Evolutionary conservation across 371 early-diverging fungal genomes (phyloP).

Genomic region (Gilbertella persicaria): DNA sequence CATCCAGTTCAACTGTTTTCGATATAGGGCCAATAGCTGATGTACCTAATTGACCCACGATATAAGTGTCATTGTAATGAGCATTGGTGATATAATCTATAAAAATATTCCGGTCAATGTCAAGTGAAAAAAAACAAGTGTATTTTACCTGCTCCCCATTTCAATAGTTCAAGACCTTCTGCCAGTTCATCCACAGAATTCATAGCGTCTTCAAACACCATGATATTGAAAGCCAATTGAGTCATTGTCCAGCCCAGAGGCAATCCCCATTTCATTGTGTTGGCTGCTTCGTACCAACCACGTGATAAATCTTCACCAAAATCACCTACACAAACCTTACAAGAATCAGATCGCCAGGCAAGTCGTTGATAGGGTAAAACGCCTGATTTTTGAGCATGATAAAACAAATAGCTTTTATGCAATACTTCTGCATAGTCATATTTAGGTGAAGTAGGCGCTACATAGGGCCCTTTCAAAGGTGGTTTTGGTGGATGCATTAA

Average conservation of each 20-base stretch:
- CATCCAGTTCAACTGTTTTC: conserved; percentile 48
- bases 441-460: conserved; percentile 47
- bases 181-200: conserved; percentile 53
- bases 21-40: conserved; percentile 50
- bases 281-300: conserved; percentile 67
- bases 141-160: conserved; percentile 54
- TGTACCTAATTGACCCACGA: conserved; percentile 57
- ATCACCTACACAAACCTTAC: conserved; percentile 54
- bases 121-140: not conserved
- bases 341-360: conserved; percentile 62
- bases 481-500: conserved; percentile 30
- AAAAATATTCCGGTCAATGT: not conserved
- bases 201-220: conserved; percentile 54
- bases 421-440: conserved; percentile 59
- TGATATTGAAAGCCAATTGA: conserved; percentile 56
- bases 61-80: conserved; percentile 52
- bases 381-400: conserved; percentile 59
- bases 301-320: conserved; percentile 58
- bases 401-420: conserved; percentile 58
- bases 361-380: conserved; percentile 55
- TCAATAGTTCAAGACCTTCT: conserved; percentile 51
- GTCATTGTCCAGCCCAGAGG: conserved; percentile 56
- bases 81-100: conserved; percentile 52
- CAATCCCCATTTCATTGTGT: conserved; percentile 66
- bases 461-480: conserved; percentile 38